Percentiles rank a stretch among this genome's conserved stretches.
These are phyloP conservation scores for Myxozyma nipponensis DNA, from an alignment of 805 yeast genomes.

Conservation along the genomic window DNA sequence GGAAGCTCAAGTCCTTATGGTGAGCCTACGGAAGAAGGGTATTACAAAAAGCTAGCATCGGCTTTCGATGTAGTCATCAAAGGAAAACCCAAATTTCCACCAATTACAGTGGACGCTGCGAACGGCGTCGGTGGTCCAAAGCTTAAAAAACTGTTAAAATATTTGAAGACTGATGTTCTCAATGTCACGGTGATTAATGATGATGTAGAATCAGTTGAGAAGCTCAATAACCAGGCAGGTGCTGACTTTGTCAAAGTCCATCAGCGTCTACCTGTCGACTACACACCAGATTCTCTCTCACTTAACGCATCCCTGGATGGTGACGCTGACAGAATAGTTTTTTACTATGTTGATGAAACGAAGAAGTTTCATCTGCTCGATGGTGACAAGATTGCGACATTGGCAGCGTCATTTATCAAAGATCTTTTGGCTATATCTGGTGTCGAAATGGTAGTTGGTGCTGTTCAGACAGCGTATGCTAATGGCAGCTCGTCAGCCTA, in stretches of 20 bases:
- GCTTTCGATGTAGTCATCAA: constrained; percentile 48
- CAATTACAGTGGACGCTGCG: constrained; percentile 78
- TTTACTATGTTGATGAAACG: constrained; percentile 46
- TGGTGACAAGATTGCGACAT: constrained; percentile 89
- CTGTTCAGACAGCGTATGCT: constrained; percentile 97
- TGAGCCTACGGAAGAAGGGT: constrained; percentile 59
- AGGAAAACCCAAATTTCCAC: constrained; percentile 33
- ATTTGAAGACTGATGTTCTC: constrained; percentile 43
- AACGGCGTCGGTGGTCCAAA: constrained; percentile 96
- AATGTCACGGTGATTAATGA: constrained; percentile 40
- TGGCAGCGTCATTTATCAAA: constrained; percentile 67
- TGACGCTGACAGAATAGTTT: constrained; percentile 92
- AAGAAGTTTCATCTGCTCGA: constrained; percentile 51
- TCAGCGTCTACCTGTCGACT: constrained; percentile 68
- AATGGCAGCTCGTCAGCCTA: constrained; percentile 86
- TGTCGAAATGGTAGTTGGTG: constrained; percentile 55
- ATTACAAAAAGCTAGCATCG: constrained; percentile 56
- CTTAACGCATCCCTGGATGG: constrained; percentile 89
- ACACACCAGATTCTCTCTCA: constrained; percentile 44
- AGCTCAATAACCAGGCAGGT: constrained; percentile 78
- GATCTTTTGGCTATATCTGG: constrained; percentile 47
- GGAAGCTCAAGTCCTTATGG: constrained; percentile 49
- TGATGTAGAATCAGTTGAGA: constrained; percentile 56
- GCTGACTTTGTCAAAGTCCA: constrained; percentile 93
- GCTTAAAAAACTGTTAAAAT: constrained; percentile 46